phyloP scores from a whole-genome alignment of 208 protist species.

The Angomonas deanei region DNA sequence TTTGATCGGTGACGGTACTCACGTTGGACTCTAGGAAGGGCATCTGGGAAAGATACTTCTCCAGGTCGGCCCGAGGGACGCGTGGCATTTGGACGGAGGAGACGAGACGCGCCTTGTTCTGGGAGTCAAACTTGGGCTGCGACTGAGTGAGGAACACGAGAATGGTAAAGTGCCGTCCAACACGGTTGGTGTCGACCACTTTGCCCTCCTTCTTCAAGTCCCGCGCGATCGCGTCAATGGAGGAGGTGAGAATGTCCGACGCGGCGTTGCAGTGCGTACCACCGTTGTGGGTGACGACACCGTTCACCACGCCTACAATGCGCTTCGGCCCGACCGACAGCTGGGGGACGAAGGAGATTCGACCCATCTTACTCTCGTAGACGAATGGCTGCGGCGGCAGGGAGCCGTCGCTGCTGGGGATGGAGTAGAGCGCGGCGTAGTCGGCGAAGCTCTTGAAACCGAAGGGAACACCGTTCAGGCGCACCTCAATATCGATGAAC shows the following conservation, averaged over 20 bases:
- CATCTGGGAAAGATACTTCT: slow-evolving; percentile 76
- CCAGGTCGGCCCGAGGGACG: slow-evolving; percentile 85
- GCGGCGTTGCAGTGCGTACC: slow-evolving; percentile 98
- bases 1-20: slow-evolving; percentile 58
- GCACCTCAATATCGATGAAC: slow-evolving; percentile 90
- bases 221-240: slow-evolving; percentile 51
- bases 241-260: slow-evolving; percentile 73
- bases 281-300: slow-evolving; percentile 97
- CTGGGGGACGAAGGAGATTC: slow-evolving; percentile 86
- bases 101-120: slow-evolving; percentile 99
- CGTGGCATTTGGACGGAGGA: slow-evolving; percentile 77
- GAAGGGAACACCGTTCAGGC: slow-evolving; percentile 94
- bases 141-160: slow-evolving; percentile 98
- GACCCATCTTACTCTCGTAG: slow-evolving; percentile 58
- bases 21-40: slow-evolving; percentile 78
- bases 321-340: slow-evolving; percentile 83
- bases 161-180: slow-evolving; percentile 95
- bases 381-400: slow-evolving; percentile 72
- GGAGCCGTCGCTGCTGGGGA: slow-evolving; percentile 24
- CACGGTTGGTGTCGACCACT: slow-evolving; percentile 91
- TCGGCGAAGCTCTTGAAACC: slow-evolving; percentile 94
- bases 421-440: slow-evolving; percentile 91
- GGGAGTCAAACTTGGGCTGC: slow-evolving; percentile 99
- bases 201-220: slow-evolving; percentile 80
- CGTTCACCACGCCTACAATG: slow-evolving; percentile 98